Evolutionary conservation across 169 alveolate genomes (phyloP), one percentile per base, ranked within the genome.

Genomic region (Plasmodium fragile): DNA sequence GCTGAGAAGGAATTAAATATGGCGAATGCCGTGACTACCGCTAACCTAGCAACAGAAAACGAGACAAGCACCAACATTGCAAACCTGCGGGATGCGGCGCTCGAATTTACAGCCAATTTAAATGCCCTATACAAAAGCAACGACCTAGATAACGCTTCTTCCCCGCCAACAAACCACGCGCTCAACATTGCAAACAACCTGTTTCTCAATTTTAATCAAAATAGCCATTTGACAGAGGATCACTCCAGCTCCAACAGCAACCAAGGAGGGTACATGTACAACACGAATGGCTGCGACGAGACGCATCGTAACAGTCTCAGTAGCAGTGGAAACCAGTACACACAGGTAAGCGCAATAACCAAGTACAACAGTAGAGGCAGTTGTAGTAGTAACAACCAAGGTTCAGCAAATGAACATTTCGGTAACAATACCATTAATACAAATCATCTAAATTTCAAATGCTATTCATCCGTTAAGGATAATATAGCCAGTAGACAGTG

Each of bases 121-220:
- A 81, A 41, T 28, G 43, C 92, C 36, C 10, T 39, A 13, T 73
- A 84, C 69, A 85, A 53, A 4, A 53, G 3, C 18, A 75, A 75
- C 65, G 65, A 75, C 10, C 13, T 43, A 11, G 92, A 71, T 75
- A 53, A 53, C 32, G 18, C 30, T 1, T 65, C 39, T 1, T 53
- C 32, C 16, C 43, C 22, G 41, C 30, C 81, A 16, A 13, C 32
- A 39, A 70, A 82, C 75, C 30, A 69, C n/a, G 43, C 70, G 8
- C 3, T 32, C 30, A 43, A 83, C 41, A 10, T 70, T 8, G 69
- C 78, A 83, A 43, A 70, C 52, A 83, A 83, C 52, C 30, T 83
- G 52, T 70, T 69, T 53, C 25, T 83, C 75, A 70, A 11, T 41
- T 53, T 81, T 22, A 81, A 70, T 45, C 92, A 36, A 25, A 53